Base-by-base conservation (phyloP, 495 filamentous ascomycete genomes). In the Penicillium malachiteum region DNA sequence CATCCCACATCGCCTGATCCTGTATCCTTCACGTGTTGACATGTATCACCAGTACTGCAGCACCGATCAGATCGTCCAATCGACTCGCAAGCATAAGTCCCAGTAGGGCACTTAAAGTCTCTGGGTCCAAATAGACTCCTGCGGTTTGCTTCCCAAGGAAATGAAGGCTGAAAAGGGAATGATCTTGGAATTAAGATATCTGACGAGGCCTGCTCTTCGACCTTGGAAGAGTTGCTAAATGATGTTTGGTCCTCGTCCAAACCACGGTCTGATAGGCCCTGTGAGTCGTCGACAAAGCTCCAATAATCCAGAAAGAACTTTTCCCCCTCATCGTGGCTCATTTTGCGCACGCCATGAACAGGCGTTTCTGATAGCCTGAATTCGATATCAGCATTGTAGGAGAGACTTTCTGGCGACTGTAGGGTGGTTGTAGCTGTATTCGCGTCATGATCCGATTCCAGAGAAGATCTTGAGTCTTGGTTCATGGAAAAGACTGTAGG, bases 1-100 rank as follows among this genome's bases (percentile, higher is more conserved):
- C 93, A 98, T 3, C 92, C 94, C 1, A 96, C 89, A 51, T 83
- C 80, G 0, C 91, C 91, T 34, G 81, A 71, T 0, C 88, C 89
- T 2, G 83, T 87, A 60, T 94, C 84, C n/a, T 77, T 54, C 21
- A 95, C 84, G n/a, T 81, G 62, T 38, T 86, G 77, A 66, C 93
- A 98, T 0, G 73, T 82, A 63, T 89, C 83, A 9, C 78, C 80
- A 7, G 73, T 71, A 8, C 74, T 64, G 68, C 93, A 98, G 72
- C 93, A 98, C 70, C 82, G 87, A 66, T 90, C 83, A 5, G 87
- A 84, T 41, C 82, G 83, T 31, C 82, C 81, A 63, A 96, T 91
- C 3, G 72, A 72, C 32, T 81, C 70, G 69, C 93, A 97, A 54
- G 71, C 73, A 32, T 63, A 67, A 1, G 89, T 96, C 1, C 82